Evolutionary conservation across 108 stramenopile genomes (phyloP), one percentile per base, ranked within the genome.

Genomic region (Nitzschia sp.): DNA sequence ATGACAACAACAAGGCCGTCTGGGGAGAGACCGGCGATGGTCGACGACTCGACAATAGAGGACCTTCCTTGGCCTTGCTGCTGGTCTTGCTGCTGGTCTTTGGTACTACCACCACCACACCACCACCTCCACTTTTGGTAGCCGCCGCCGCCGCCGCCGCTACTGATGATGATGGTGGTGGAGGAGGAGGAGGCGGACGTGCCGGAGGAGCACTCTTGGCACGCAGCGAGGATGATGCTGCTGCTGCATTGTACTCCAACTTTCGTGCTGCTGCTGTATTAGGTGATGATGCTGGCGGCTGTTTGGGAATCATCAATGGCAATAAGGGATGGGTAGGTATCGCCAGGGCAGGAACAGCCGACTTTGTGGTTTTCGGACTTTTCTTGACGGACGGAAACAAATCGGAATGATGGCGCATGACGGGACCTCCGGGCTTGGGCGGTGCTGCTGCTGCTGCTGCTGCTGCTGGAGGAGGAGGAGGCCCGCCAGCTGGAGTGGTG

Each of bases 161-260:
- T n/a, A n/a, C n/a, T n/a, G n/a, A n/a, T n/a, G n/a, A n/a, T n/a
- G n/a, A n/a, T n/a, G n/a, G n/a, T n/a, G n/a, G n/a, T n/a, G 68
- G 58, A 23, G 72, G 65, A 19, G 71, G 57, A n/a, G 72, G 60
- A 54, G 68, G 74, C 34, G 66, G 61, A 16, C 68, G 67, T 15
- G 59, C 28, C 15, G 54, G 68, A 46, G 61, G 68, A 23, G 48
- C 74, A 69, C 59, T 75, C 58, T 68, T 68, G 52, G 74, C 59
- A 35, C 68, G 59, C n/a, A n/a, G n/a, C n/a, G n/a, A n/a, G n/a
- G n/a, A n/a, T n/a, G n/a, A n/a, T n/a, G n/a, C n/a, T n/a, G n/a
- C n/a, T 5, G 41, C 41, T 21, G 68, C 58, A 27, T 60, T 26
- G 54, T 61, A 71, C 25, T 73, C 68, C 46, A 79, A 34, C 28